Base-by-base conservation (phyloP, 768 basidiomycete species). In the Harrya chromipes region DNA sequence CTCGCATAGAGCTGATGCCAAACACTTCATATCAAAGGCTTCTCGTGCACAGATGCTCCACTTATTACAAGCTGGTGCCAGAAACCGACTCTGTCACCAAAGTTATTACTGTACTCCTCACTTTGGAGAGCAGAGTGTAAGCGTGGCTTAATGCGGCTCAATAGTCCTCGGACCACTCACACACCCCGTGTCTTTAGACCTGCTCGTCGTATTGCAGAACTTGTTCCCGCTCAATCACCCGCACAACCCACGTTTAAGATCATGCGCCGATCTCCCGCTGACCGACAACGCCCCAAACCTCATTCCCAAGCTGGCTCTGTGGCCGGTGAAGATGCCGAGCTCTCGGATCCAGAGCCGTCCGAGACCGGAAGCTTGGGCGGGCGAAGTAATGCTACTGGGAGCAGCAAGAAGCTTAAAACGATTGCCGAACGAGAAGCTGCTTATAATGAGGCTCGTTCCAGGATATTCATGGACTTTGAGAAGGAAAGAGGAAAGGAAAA, bases 351-450 rank as follows among this genome's bases (percentile, higher is more conserved):
- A 37, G 89, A 90, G 55, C 84, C 86, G 11, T 90, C 87, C 14
- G 89, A 90, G 61, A 70, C 85, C 10, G 87, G 88, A n/a, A 89
- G 87, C 62, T 65, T 82, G 19, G 85, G 85, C 46, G 83, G 81
- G 17, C 78, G 83, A 43, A 85, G 85, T 64, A 85, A 77, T 59
- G 72, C 78, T 19, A 80, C 83, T 4, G 79, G 77, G 41, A 73
- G 79, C 53, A 77, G 69, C 59, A 89, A 85, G 72, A 83, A 86
- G 62, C 77, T 78, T 26, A 81, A 82, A 73, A 91, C 91, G 2
- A 83, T 93, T 20, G 86, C 88, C 60, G 84, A 93, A 65, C 85
- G 90, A 27, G 89, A 88, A 62, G 91, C 87, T 0, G 91, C 89
- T n/a, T 93, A 93, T 58, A 87, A 88, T 46, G 84, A 89, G 67